phyloP scores from a whole-genome alignment of 495 filamentous ascomycete genomes.

The Trichocladium antarcticum region DNA sequence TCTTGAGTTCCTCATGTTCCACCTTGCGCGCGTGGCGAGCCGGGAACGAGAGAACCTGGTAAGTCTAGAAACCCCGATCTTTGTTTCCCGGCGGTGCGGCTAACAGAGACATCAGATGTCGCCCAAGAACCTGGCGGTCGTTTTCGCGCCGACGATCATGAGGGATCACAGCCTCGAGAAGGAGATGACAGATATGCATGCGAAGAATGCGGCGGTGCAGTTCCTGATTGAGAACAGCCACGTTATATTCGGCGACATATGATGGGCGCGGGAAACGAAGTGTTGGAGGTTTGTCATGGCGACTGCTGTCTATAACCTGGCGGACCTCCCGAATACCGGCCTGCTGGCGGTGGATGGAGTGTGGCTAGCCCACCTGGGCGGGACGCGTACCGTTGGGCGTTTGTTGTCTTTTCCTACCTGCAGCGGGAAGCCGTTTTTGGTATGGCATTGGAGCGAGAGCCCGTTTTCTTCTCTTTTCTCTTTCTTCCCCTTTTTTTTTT shows the following conservation, averaged over 20 bases:
- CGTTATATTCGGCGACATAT: constrained; percentile 51
- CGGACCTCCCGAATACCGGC: no score
- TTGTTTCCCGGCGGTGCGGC: background rate
- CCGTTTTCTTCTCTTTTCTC: background rate
- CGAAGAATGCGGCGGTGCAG: constrained; percentile 81
- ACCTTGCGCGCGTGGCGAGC: constrained; percentile 77
- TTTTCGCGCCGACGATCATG: constrained; percentile 98
- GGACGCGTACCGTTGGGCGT: background rate
- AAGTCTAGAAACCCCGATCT: constrained; percentile 19
- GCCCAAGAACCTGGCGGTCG: constrained; percentile 86
- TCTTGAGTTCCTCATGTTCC: constrained; percentile 89
- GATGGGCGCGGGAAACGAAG: no score
- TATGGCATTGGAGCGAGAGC: background rate
- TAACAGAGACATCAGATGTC: constrained; percentile 56
- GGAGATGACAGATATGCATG: constrained; percentile 92
- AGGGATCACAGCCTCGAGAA: constrained; percentile 74
- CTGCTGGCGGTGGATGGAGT: background rate
- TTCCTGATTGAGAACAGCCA: constrained; percentile 81
- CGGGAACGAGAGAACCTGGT: constrained; percentile 71
- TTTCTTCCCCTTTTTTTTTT: background rate
- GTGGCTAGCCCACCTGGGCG: background rate
- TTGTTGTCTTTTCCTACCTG: background rate
- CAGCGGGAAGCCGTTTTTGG: background rate
- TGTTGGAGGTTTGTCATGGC: no score
- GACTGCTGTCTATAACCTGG: no score